phyloP scores from a whole-genome alignment of 495 filamentous ascomycete genomes.

The Recurvomyces mirabilis region DNA sequence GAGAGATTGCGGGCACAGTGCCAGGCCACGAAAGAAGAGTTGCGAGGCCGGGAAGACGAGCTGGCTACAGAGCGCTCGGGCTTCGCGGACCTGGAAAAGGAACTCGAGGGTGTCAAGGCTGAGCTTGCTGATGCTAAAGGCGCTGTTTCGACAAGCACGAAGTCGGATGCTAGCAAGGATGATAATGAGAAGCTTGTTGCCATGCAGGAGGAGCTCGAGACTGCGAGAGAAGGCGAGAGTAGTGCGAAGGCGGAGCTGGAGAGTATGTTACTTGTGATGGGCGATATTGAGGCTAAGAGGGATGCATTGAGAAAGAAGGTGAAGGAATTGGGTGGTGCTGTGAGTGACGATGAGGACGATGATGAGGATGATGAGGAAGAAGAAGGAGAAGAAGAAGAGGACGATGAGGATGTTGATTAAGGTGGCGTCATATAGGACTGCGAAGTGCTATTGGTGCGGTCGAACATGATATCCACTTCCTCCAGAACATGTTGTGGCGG shows the following conservation, averaged over 20 bases:
- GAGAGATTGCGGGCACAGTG: not conserved
- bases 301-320: slow-evolving; percentile 28
- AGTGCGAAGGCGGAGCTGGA: slow-evolving; percentile 31
- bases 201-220: slow-evolving; percentile 19
- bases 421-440: too few species aligned
- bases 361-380: slow-evolving; percentile 26
- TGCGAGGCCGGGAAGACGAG: slow-evolving; percentile 16
- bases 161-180: not conserved
- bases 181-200: slow-evolving; percentile 23
- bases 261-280: slow-evolving; percentile 32
- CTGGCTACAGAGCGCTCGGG: slow-evolving; percentile 12
- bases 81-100: slow-evolving; percentile 21
- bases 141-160: not conserved
- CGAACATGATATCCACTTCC: too few species aligned
- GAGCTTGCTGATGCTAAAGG: not conserved
- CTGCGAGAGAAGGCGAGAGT: slow-evolving; percentile 25
- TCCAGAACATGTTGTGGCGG: too few species aligned
- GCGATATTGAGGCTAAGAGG: slow-evolving; percentile 34
- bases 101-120: slow-evolving; percentile 19
- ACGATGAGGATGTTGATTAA: not conserved
- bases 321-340: slow-evolving; percentile 32
- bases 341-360: slow-evolving; percentile 31
- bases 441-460: too few species aligned
- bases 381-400: slow-evolving; percentile 7
- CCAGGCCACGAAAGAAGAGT: slow-evolving; percentile 11